These are phyloP conservation scores for Hamamelis virginiana DNA, from an alignment of 164 flowering plant genomes.

Conservation along the genomic window DNA sequence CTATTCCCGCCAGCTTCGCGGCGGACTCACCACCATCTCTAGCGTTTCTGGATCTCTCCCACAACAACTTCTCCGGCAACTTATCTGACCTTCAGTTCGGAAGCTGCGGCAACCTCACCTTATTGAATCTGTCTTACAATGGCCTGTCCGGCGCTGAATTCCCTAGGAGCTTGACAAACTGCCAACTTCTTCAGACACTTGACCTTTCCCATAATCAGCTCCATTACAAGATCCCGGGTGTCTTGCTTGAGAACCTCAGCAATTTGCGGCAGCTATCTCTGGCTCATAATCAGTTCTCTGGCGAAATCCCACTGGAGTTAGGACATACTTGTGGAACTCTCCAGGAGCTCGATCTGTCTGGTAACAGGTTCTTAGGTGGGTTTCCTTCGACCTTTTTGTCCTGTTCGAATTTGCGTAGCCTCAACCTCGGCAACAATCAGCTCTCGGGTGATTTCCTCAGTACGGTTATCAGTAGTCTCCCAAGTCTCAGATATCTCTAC, in stretches of 20 bases:
- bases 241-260: conserved; percentile 35
- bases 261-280: conserved; percentile 45
- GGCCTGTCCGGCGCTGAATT: conserved; percentile 39
- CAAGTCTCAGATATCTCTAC: conserved; percentile 41
- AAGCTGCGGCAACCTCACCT: conserved; percentile 51
- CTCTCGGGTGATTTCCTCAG: conserved; percentile 61
- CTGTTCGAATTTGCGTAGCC: conserved; percentile 47
- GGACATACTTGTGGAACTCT: conserved; percentile 48
- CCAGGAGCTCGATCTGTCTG: conserved; percentile 62
- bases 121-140: conserved; percentile 53
- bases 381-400: conserved; percentile 50
- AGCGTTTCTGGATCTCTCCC: conserved; percentile 48
- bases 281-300: conserved; percentile 54
- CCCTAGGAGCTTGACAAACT: conserved; percentile 41
- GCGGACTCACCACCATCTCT: conserved; percentile 28
- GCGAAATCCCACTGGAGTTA: conserved; percentile 60
- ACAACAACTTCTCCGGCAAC: conserved; percentile 62
- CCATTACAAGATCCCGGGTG: conserved; percentile 39
- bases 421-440: conserved; percentile 59
- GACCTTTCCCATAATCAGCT: conserved; percentile 53
- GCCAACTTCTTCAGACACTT: conserved; percentile 47
- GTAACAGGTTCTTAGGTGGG: conserved; percentile 51
- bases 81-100: conserved; percentile 47
- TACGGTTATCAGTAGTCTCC: conserved; percentile 47
- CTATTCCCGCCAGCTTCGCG: conserved; percentile 32